A percentile compares a stretch with the other conserved stretches of the same genome.
Evolutionary conservation across 495 filamentous ascomycete species (phyloP).

Genomic region (Pyronema domesticum): DNA sequence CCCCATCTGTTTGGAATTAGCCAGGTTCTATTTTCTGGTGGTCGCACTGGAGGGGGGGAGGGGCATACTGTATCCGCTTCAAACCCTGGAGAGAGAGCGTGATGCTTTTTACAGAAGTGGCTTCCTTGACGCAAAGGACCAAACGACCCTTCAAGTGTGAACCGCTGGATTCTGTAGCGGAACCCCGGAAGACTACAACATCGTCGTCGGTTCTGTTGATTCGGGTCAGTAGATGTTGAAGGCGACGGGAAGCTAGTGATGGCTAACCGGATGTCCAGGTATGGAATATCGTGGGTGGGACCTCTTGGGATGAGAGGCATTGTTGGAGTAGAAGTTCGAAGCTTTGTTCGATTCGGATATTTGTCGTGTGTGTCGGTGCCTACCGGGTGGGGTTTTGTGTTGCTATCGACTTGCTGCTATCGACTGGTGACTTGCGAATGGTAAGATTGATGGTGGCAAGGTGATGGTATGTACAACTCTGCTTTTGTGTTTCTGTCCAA

Average conservation of each 20-base stretch:
- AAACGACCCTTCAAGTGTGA: conserved; percentile 56
- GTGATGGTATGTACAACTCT: too few relatives aligned
- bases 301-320: conserved; percentile 20
- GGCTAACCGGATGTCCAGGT: conserved; percentile 21
- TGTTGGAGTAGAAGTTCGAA: neutral
- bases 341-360: too few relatives aligned
- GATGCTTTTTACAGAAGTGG: conserved; percentile 52
- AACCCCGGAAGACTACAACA: conserved; percentile 61
- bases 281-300: conserved; percentile 21
- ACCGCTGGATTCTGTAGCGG: conserved; percentile 55
- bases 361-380: too few relatives aligned
- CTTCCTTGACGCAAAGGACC: conserved; percentile 53
- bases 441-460: too few relatives aligned
- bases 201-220: conserved; percentile 51
- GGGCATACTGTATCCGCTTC: conserved; percentile 46
- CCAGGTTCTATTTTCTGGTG: neutral
- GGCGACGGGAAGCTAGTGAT: neutral
- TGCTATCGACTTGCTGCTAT: too few relatives aligned
- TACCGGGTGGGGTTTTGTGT: too few relatives aligned
- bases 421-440: too few relatives aligned
- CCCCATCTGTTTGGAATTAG: neutral
- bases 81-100: conserved; percentile 54
- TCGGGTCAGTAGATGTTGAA: neutral
- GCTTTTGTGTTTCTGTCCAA: too few relatives aligned
- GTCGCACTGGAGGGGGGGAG: neutral